Base-by-base conservation (phyloP, 768 basidiomycete species). In the Collybia nuda region DNA sequence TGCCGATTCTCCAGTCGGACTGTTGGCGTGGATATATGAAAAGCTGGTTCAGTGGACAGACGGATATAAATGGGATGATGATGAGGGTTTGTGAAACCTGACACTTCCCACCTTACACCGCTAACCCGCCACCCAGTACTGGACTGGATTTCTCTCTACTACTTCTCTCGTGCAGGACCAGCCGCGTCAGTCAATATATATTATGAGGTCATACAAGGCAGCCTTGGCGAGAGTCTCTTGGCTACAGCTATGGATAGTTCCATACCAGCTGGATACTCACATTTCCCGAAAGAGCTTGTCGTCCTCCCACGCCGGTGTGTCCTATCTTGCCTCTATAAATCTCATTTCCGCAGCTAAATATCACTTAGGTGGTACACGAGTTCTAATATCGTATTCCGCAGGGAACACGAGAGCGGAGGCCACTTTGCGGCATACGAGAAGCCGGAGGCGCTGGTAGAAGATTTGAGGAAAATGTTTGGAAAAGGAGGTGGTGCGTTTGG, bases 141-240 rank as follows among this genome's bases (percentile, higher is more conserved):
- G 28, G 81, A 79, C 0, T 85, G 82, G 81, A 62, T 81, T 5
- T 82, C 80, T 1, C 70, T 83, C n/a, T 84, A 80, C 54, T 77
- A 72, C 70, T 82, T 85, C 64, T 83, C 81, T 5, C 74, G 76
- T 2, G 72, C 75, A 0, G 81, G 82, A 0, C 82, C 84, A 2
- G 70, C 80, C 2, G 81, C 83, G 0, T 75, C 83, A 0, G 36
- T 76, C 3, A 69, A 81, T 5, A 80, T 85, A n/a, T 85, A 85
- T 62, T 83, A 77, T 53, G 84, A 85, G 54, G 32, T 61, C 28
- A 47, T 47, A 37, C 61, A 58, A 32, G 28, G 48, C 47, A 38
- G 60, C 56, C 29, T 29, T 28, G 43, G 28, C 11, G 28, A 11
- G 28, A 45, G n/a, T 12, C 15, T 29, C 0, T 53, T 60, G 17